Evolutionary conservation across 2,329 filamentous ascomycete genomes (phyloP).

Genomic region (Tolypocladium capitatum): DNA sequence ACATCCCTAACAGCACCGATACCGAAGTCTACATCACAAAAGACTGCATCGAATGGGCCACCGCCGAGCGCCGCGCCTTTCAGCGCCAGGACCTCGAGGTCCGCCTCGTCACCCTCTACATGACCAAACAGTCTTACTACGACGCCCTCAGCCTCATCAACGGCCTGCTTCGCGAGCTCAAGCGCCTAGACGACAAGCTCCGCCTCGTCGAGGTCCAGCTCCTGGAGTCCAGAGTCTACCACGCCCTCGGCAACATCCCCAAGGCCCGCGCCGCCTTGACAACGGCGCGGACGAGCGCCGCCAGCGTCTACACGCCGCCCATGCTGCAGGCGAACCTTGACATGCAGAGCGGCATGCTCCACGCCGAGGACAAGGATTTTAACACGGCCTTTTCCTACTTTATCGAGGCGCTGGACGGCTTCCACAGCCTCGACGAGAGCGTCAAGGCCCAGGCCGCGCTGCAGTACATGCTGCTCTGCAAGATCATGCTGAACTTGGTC

Average conservation of each 20-base stretch:
- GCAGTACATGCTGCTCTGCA: slow-evolving; percentile 99
- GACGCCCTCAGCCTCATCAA: slow-evolving; percentile 96
- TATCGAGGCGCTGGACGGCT: slow-evolving; percentile 95
- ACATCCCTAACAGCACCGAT: slow-evolving; percentile 89
- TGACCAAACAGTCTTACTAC: slow-evolving; percentile 96
- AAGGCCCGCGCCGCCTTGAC: slow-evolving; percentile 93
- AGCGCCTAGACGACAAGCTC: slow-evolving; percentile 96
- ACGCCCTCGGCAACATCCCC: slow-evolving; percentile 89
- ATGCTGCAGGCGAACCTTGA: slow-evolving; percentile 90
- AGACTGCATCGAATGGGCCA: slow-evolving; percentile 99
- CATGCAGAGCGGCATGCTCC: slow-evolving; percentile 98
- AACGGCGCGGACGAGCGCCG: slow-evolving; percentile 84
- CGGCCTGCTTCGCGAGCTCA: slow-evolving; percentile 86
- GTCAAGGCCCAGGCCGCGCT: slow-evolving; percentile 88
- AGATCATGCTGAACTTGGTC: slow-evolving; percentile 96
- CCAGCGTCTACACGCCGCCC: slow-evolving; percentile 93
- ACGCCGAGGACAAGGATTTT: slow-evolving; percentile 98
- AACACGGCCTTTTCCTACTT: slow-evolving; percentile 98
- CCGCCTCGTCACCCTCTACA: slow-evolving; percentile 83
- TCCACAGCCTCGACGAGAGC: slow-evolving; percentile 81
- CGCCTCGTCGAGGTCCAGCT: slow-evolving; percentile 96
- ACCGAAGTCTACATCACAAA: slow-evolving; percentile 91
- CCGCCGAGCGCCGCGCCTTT: slow-evolving; percentile 86
- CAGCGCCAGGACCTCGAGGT: slow-evolving; percentile 97
- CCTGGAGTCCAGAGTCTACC: slow-evolving; percentile 92